Conservation (phyloP, 2,329 filamentous ascomycete genomes). For the Fonsecaea monophora region DNA sequence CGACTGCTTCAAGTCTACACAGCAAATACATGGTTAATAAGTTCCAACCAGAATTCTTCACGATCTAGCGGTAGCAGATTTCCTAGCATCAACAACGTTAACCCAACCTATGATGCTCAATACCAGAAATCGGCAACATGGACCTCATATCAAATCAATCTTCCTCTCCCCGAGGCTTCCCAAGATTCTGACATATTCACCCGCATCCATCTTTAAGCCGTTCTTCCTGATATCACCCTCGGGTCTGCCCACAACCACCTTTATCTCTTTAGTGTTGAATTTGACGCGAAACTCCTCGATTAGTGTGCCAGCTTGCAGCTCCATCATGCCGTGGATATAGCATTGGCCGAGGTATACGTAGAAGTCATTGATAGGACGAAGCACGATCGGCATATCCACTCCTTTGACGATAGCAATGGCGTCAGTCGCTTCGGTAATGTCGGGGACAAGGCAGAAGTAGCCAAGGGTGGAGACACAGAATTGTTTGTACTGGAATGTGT, state of each 20-base stretch:
- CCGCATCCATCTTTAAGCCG: slow-evolving; percentile 26
- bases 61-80: background rate
- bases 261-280: slow-evolving; percentile 8
- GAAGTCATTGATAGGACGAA: slow-evolving; percentile 20
- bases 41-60: too few species aligned
- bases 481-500: slow-evolving; percentile 21
- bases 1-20: too few species aligned
- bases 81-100: background rate
- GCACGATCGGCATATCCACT: slow-evolving; percentile 26
- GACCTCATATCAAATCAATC: slow-evolving; percentile 23
- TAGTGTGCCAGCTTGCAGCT: slow-evolving; percentile 18
- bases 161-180: slow-evolving; percentile 22
- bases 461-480: slow-evolving; percentile 17
- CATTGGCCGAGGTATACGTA: slow-evolving; percentile 26
- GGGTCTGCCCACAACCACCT: slow-evolving; percentile 17
- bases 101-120: background rate
- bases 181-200: slow-evolving; percentile 27
- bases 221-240: slow-evolving; percentile 28
- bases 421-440: slow-evolving; percentile 16
- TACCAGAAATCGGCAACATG: background rate
- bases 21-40: too few species aligned
- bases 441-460: slow-evolving; percentile 27
- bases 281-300: slow-evolving; percentile 31
- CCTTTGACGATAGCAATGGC: slow-evolving; percentile 28
- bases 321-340: slow-evolving; percentile 34